These are phyloP conservation scores for Trichoderma gracile DNA, from an alignment of 2,329 filamentous ascomycete species.

Conservation along the genomic window DNA sequence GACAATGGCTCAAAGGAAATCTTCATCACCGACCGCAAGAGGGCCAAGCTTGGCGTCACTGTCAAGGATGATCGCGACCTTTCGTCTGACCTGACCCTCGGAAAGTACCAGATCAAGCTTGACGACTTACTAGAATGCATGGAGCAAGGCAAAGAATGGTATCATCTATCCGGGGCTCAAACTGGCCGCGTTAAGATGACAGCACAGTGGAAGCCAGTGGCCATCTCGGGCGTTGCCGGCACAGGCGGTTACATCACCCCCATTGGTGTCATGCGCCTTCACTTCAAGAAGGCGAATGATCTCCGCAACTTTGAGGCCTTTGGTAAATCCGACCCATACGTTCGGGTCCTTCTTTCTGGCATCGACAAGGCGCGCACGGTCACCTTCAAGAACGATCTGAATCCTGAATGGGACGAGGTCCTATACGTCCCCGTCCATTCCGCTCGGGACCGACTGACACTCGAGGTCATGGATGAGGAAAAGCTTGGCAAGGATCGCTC, in stretches of 20 bases:
- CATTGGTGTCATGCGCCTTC: constrained; percentile 91
- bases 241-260: constrained; percentile 90
- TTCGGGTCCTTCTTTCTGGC: constrained; percentile 82
- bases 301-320: constrained; percentile 92
- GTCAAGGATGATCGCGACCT: constrained; percentile 96
- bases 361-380: constrained; percentile 90
- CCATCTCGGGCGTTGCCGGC: constrained; percentile 74
- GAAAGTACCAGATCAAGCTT: constrained; percentile 92
- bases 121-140: constrained; percentile 90
- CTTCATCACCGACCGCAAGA: constrained; percentile 89
- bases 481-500: constrained; percentile 87
- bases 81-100: constrained; percentile 76
- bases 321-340: constrained; percentile 96
- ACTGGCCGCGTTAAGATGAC: constrained; percentile 86
- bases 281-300: constrained; percentile 80
- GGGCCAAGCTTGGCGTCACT: constrained; percentile 83
- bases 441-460: constrained; percentile 73
- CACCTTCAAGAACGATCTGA: constrained; percentile 92
- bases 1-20: constrained; percentile 91
- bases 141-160: constrained; percentile 95
- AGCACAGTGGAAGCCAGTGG: constrained; percentile 93
- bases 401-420: constrained; percentile 94
- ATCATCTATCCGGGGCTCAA: constrained; percentile 77
- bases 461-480: constrained; percentile 98
- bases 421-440: constrained; percentile 92